Evolutionary conservation across 2,329 filamentous ascomycete genomes (phyloP), one percentile per base, ranked within the genome.

Genomic region (Arthrobotrys iridis): DNA sequence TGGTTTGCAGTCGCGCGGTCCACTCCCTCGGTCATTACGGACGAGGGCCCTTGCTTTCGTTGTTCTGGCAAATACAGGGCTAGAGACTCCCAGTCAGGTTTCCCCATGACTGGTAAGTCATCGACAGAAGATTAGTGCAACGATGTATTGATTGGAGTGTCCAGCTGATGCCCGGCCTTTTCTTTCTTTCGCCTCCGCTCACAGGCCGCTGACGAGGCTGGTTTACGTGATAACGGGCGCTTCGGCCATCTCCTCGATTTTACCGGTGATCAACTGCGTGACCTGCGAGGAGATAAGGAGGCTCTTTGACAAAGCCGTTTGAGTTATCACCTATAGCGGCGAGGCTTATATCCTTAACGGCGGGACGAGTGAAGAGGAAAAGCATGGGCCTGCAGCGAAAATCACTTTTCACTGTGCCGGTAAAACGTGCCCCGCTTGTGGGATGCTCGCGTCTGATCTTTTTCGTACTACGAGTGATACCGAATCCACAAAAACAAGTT

Each of bases 351-450:
- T 41, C 28, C 45, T 30, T 20, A 46, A 45, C 50, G 50, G 63
- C 50, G 50, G 50, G 45, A 33, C 15, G 62, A 67, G 22, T 22
- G 50, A 26, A 37, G 8, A 40, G 22, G 15, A 18, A 48, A 18
- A n/a, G 15, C 40, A 60, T 50, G 52, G 50, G 64, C 22, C 30
- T 7, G 48, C 41, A 55, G 50, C 30, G 60, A 66, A 37, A 64
- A 73, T 33, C 33, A 22, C 6, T 28, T 41, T 57, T 66, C 43
- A 26, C 15, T 28, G 35, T 33, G 55, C 70, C 52, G 70, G 67
- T 58, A 64, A 62, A 67, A 66, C 62, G 55, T 66, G 70, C 70
- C 70, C 70, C 70, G 70, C 70, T 55, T 66, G 40, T 48, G 60
- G 35, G 46, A 45, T 24, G 13, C 60, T 66, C 55, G 70, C 62